Evolutionary conservation across 2,329 filamentous ascomycete species (phyloP).

Genomic region (Colletotrichum lini): DNA sequence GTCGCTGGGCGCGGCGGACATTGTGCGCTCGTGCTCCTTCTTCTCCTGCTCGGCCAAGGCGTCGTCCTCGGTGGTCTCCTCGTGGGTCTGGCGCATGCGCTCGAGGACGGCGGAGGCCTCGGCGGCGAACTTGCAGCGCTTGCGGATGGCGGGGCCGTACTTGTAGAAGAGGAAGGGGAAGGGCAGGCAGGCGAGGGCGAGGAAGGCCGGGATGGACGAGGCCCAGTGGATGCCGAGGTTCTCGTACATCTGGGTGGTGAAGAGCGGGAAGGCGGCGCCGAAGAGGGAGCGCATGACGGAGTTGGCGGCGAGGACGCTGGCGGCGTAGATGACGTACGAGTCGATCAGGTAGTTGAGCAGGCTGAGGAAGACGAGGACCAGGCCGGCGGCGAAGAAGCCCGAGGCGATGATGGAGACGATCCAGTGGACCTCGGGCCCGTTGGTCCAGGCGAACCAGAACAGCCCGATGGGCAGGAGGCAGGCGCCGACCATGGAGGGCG

Average conservation of each 20-base stretch:
- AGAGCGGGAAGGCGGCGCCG: conserved; percentile 80
- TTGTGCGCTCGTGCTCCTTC: conserved; percentile 32
- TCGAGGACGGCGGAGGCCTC: conserved; percentile 73
- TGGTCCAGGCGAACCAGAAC: conserved; percentile 73
- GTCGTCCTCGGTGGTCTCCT: conserved; percentile 37
- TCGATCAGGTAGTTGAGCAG: conserved; percentile 71
- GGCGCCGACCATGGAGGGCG: conserved; percentile 68
- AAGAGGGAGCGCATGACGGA: conserved; percentile 80
- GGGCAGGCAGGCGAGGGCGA: conserved; percentile 79
- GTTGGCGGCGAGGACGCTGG: conserved; percentile 81
- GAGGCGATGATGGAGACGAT: conserved; percentile 58
- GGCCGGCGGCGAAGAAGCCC: conserved; percentile 53
- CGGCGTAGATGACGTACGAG: conserved; percentile 76
- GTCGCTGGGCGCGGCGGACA: background rate
- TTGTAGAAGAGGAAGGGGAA: conserved; percentile 84
- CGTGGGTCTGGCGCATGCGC: conserved; percentile 53
- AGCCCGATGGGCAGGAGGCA: conserved; percentile 68
- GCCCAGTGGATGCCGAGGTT: conserved; percentile 83
- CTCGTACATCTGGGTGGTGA: conserved; percentile 73
- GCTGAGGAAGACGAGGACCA: conserved; percentile 69
- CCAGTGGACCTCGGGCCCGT: conserved; percentile 64
- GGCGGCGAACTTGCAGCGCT: conserved; percentile 68
- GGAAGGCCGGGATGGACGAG: conserved; percentile 79
- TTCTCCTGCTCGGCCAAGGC: conserved; percentile 39
- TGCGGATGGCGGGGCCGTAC: conserved; percentile 70